These are phyloP conservation scores for Umbellularia californica DNA, from an alignment of 164 flowering plant species.

Conservation along the genomic window DNA sequence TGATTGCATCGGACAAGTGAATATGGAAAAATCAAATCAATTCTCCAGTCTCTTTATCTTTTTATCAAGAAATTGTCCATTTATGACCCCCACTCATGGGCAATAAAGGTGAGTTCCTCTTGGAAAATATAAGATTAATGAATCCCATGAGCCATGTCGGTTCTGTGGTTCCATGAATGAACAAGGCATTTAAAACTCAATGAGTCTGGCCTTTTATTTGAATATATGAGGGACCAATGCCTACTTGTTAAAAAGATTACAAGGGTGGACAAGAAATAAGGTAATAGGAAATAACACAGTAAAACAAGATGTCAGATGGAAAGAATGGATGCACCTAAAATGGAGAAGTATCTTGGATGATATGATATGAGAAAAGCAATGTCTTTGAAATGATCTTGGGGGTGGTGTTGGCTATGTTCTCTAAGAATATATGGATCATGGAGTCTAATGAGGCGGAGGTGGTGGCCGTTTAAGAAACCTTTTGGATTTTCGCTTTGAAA, in stretches of 20 bases:
- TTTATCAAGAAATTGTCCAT: not conserved
- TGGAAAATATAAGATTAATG: constrained; percentile 5
- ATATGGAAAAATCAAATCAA: not conserved
- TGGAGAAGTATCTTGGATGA: not conserved
- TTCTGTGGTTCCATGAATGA: constrained; percentile 3
- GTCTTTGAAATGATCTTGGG: not conserved
- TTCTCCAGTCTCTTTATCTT: not conserved
- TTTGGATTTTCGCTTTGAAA: too few species aligned
- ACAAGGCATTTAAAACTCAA: not conserved
- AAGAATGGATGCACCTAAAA: not conserved
- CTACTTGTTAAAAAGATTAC: not conserved
- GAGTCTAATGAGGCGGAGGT: too few species aligned
- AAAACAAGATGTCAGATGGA: not conserved
- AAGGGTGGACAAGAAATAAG: not conserved
- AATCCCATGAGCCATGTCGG: constrained; percentile 15
- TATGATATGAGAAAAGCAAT: not conserved
- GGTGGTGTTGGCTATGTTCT: too few species aligned
- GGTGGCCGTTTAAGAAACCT: too few species aligned
- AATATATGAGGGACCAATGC: not conserved
- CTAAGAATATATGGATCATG: too few species aligned
- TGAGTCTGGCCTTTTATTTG: not conserved
- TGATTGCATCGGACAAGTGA: not conserved
- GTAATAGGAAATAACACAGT: not conserved
- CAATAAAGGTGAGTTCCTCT: not conserved
- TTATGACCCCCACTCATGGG: constrained; percentile 3